Conservation (phyloP, 2,329 filamentous ascomycete genomes). For the Ophiostoma tasmaniense region DNA sequence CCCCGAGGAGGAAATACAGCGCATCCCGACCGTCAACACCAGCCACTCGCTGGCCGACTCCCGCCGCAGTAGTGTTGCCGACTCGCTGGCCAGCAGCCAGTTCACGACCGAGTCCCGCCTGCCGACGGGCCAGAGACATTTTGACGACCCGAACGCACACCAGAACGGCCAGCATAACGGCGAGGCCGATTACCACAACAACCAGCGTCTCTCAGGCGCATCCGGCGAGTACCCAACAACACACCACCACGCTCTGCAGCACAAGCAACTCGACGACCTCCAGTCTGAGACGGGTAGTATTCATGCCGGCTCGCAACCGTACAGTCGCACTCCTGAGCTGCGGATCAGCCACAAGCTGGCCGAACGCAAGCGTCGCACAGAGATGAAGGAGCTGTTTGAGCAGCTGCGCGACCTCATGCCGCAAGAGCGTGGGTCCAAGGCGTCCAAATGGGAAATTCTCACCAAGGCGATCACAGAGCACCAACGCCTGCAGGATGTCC, state of each 20-base stretch:
- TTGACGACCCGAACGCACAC: slow-evolving; percentile 65
- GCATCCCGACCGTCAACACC: slow-evolving; percentile 37
- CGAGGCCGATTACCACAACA: slow-evolving; percentile 30
- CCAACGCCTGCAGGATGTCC: slow-evolving; percentile 43
- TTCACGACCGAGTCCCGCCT: slow-evolving; percentile 66
- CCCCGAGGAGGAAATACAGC: slow-evolving; percentile 60
- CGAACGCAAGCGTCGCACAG: slow-evolving; percentile 72
- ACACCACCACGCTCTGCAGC: slow-evolving; percentile 70
- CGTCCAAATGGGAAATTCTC: slow-evolving; percentile 82
- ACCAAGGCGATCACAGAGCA: slow-evolving; percentile 65
- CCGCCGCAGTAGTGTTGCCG: slow-evolving; percentile 65
- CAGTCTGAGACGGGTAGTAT: slow-evolving; percentile 50
- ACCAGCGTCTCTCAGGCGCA: slow-evolving; percentile 39
- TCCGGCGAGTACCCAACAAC: slow-evolving; percentile 49
- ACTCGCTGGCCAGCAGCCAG: slow-evolving; percentile 71
- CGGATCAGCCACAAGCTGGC: slow-evolving; percentile 79
- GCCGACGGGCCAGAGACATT: slow-evolving; percentile 60
- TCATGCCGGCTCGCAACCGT: slow-evolving; percentile 56
- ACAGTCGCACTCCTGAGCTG: slow-evolving; percentile 73
- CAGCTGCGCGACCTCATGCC: slow-evolving; percentile 70
- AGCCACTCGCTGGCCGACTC: slow-evolving; percentile 51
- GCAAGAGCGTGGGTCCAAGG: slow-evolving; percentile 72
- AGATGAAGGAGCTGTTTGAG: slow-evolving; percentile 85
- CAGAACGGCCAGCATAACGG: slow-evolving; percentile 59
- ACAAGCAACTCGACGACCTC: slow-evolving; percentile 61